phyloP scores from a whole-genome alignment of 768 basidiomycete species.

The Amanita pseudoporphyria region DNA sequence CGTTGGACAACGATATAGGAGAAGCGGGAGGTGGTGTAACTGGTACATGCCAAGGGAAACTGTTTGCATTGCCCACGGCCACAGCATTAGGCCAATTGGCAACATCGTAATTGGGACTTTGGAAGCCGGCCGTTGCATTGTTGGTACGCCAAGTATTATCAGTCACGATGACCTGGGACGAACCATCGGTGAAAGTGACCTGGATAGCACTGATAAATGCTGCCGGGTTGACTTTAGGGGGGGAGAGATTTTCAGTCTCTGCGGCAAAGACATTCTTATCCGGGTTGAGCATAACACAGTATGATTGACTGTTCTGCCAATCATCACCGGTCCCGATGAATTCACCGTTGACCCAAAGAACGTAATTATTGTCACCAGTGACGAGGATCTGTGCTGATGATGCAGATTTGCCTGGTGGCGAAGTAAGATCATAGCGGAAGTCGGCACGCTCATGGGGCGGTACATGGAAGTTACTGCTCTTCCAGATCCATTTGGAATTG shows the following conservation, averaged over 20 bases:
- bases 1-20: constrained; percentile 15
- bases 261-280: constrained; percentile 25
- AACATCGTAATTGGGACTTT: constrained; percentile 21
- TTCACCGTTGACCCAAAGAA: constrained; percentile 22
- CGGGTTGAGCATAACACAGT: constrained; percentile 19
- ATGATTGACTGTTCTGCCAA: constrained; percentile 15
- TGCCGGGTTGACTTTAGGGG: constrained; percentile 15
- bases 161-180: constrained; percentile 19
- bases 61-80: constrained; percentile 13
- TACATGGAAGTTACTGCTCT: constrained; percentile 7
- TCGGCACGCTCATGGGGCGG: constrained; percentile 18
- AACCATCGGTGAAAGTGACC: constrained; percentile 22
- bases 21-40: constrained; percentile 12
- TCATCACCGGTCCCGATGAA: constrained; percentile 15
- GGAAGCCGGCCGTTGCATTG: constrained; percentile 17
- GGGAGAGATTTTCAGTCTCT: constrained; percentile 14
- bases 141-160: constrained; percentile 22
- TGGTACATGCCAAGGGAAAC: constrained; percentile 5
- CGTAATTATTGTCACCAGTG: constrained; percentile 20
- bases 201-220: constrained; percentile 22
- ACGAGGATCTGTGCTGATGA: constrained; percentile 22
- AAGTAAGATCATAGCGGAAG: constrained; percentile 18
- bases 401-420: constrained; percentile 17
- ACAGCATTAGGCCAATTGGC: constrained; percentile 20
- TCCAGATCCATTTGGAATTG: constrained; percentile 24